Conservation (phyloP, 2,329 filamentous ascomycete species). For the Pseudogymnoascus sp. region DNA sequence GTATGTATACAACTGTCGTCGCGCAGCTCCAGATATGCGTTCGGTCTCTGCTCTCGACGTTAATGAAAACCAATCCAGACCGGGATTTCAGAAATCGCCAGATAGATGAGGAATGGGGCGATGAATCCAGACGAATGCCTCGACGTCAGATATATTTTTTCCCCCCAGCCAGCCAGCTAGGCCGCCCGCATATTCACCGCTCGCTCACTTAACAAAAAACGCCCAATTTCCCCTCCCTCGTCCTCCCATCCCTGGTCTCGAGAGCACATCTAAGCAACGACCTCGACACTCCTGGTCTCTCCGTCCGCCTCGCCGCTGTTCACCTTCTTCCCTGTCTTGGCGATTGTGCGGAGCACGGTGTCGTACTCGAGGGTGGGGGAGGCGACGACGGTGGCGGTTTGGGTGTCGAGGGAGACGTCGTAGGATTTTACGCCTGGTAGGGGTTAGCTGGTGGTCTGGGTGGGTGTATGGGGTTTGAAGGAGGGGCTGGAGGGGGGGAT, state of each 20-base stretch:
- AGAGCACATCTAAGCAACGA: neutral
- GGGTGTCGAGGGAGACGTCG: slow-evolving; percentile 78
- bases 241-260: neutral
- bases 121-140: neutral
- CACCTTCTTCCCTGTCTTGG: slow-evolving; percentile 92
- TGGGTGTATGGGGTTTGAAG: no score
- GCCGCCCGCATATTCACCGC: neutral
- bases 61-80: neutral
- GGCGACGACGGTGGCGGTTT: slow-evolving; percentile 72
- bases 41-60: neutral
- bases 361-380: slow-evolving; percentile 64
- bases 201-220: neutral
- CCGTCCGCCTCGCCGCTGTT: slow-evolving; percentile 69
- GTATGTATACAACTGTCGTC: neutral
- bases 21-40: neutral
- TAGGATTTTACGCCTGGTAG: slow-evolving; percentile 70
- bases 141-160: neutral
- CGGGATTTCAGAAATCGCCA: neutral
- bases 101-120: neutral
- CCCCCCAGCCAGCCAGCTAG: neutral
- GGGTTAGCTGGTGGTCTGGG: neutral
- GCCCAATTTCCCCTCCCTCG: neutral
- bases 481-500: neutral
- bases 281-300: slow-evolving; percentile 42
- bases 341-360: slow-evolving; percentile 76